Conservation (phyloP, 75 land plant species). For the Sequoiadendron giganteum region DNA sequence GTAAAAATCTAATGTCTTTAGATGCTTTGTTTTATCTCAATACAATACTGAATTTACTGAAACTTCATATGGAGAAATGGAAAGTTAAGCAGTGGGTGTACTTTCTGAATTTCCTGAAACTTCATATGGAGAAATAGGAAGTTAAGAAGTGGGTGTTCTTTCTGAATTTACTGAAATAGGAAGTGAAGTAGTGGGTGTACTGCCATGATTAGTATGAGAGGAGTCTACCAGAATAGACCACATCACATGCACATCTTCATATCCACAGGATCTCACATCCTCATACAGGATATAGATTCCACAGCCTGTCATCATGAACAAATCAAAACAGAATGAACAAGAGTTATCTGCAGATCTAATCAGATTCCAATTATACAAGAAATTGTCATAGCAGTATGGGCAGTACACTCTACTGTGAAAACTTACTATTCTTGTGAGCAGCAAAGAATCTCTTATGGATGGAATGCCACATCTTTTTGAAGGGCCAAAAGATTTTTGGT, state of each 20-base stretch:
- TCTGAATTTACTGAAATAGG: too few relatives aligned
- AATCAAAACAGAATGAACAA: neutral
- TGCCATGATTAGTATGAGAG: neutral
- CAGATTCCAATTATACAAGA: neutral
- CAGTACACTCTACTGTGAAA: neutral
- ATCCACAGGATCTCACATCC: constrained; percentile 70
- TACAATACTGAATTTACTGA: neutral
- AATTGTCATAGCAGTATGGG: neutral
- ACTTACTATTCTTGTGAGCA: constrained; percentile 8
- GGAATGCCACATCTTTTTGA: neutral
- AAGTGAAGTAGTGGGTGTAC: neutral
- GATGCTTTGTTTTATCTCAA: neutral
- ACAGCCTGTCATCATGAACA: constrained; percentile 27
- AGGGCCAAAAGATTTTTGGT: neutral
- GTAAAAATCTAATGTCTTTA: too few relatives aligned
- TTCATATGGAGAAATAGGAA: too few relatives aligned
- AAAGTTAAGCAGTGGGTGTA: neutral
- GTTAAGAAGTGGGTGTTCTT: neutral
- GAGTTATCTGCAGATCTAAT: neutral
- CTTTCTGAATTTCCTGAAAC: too few relatives aligned
- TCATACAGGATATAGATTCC: constrained; percentile 75
- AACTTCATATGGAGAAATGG: too few relatives aligned
- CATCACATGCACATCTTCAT: constrained; percentile 74
- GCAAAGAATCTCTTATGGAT: neutral
- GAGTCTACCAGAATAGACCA: constrained; percentile 76